Base-by-base conservation (phyloP, 345 rosid species). In the Dipteronia sinensis region DNA sequence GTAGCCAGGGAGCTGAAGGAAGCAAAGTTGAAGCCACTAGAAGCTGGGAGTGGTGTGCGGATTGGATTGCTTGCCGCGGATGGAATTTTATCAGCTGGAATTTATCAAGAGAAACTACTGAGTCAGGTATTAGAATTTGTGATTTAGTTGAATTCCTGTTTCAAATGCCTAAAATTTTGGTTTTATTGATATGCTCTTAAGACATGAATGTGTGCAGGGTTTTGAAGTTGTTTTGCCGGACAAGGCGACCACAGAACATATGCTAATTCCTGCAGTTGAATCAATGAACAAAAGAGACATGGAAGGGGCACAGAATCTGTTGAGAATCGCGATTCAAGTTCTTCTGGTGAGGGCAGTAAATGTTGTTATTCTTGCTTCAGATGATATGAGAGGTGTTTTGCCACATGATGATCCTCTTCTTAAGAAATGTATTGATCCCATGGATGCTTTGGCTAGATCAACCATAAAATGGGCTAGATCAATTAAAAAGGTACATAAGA, bases 201-300 rank as follows among this genome's bases (percentile, higher is more conserved):
- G 17, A 63, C 67, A 17, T 67, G 27, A 13, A 76, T 67, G 42
- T 78, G 76, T 78, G 74, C 87, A 91, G 95, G 93, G 92, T 3
- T 87, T 91, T 84, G 95, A 91, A 83, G 93, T 85, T 20, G 90
- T 89, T 77, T 74, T 89, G 82, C 95, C 87, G 22, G 95, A 91
- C 73, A 88, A 83, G 77, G 88, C 80, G 58, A 89, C 90, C 69
- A 79, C 77, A 85, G 89, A 91, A 65, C 89, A 88, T 69, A 85
- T 86, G 23, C 62, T 87, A 72, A 78, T 84, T 27, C 95, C 93
- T 6, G 88, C 85, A 70, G 51, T 79, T 29, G 92, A 88, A 58
- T 86, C 93, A 13, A 20, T 85, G 83, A 77, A 78, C 69, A 84
- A 82, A 65, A 68, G 76, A 65, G 95, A 91, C 84, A 83, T 84